Conservation (phyloP, 2,329 filamentous ascomycete genomes). For the Sclerotinia glacialis region DNA sequence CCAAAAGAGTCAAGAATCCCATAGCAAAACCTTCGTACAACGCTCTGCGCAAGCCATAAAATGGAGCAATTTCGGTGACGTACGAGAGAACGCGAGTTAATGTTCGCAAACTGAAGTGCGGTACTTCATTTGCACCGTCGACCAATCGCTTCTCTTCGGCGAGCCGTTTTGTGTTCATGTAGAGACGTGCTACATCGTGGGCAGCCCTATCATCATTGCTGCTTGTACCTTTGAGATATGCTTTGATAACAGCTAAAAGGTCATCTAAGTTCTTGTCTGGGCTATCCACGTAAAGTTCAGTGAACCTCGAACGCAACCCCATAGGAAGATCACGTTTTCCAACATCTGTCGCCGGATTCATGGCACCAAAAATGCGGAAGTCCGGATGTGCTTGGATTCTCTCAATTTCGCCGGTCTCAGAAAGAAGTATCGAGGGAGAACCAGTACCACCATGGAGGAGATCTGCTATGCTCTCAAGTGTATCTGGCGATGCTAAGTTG, state of each 20-base stretch:
- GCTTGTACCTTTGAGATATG: constrained; percentile 73
- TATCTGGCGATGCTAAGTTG: constrained; percentile 92
- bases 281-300: constrained; percentile 89
- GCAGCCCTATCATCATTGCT: constrained; percentile 71
- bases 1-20: constrained; percentile 91
- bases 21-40: constrained; percentile 96
- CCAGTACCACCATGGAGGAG: constrained; percentile 72
- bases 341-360: constrained; percentile 98
- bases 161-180: constrained; percentile 80
- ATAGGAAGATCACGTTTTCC: constrained; percentile 92
- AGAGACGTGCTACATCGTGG: constrained; percentile 79
- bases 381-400: constrained; percentile 84
- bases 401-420: constrained; percentile 91
- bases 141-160: constrained; percentile 81
- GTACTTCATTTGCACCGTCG: constrained; percentile 91
- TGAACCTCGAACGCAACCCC: constrained; percentile 87
- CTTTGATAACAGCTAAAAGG: constrained; percentile 80
- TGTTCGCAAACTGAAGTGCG: constrained; percentile 94
- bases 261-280: constrained; percentile 86
- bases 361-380: constrained; percentile 95
- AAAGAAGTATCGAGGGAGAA: constrained; percentile 79
- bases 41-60: constrained; percentile 81
- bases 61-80: constrained; percentile 76
- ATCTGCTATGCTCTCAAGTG: constrained; percentile 88
- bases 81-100: constrained; percentile 88